phyloP scores from a whole-genome alignment of 2,329 filamentous ascomycete species.

The Epichloe brachyelytri region DNA sequence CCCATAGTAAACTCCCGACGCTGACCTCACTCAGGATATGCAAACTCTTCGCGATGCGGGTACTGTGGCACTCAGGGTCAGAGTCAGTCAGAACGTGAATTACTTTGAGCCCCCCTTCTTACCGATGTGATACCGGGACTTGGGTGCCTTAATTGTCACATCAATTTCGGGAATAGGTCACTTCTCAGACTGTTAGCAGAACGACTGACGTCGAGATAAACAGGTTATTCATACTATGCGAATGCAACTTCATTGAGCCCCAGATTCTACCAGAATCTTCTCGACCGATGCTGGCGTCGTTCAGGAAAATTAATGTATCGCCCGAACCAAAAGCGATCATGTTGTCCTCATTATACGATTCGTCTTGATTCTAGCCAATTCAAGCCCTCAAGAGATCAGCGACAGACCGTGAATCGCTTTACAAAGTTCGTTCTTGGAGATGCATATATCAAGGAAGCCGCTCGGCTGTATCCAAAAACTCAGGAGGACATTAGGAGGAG shows the following conservation, averaged over 20 bases:
- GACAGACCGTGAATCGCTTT: conserved; percentile 66
- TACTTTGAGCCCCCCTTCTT: neutral
- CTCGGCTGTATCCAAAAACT: conserved; percentile 51
- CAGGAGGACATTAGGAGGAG: conserved; percentile 52
- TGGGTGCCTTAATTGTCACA: neutral
- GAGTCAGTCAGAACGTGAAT: conserved; percentile 37
- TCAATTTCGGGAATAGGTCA: neutral
- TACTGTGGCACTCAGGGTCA: conserved; percentile 36
- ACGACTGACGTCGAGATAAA: conserved; percentile 14
- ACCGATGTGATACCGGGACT: neutral
- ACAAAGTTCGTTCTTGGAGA: conserved; percentile 59
- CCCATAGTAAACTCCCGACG: conserved; percentile 4
- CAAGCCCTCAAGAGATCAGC: conserved; percentile 56
- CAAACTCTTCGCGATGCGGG: conserved; percentile 37
- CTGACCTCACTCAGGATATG: conserved; percentile 29
- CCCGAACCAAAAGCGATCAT: conserved; percentile 65
- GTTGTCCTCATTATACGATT: conserved; percentile 85
- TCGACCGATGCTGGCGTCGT: conserved; percentile 68
- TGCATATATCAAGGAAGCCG: conserved; percentile 49
- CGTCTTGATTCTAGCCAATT: conserved; percentile 55
- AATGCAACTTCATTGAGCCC: conserved; percentile 47
- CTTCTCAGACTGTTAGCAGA: conserved; percentile 8
- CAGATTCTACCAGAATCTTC: conserved; percentile 55
- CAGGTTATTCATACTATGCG: conserved; percentile 64
- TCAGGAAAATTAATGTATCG: conserved; percentile 62